Percentiles rank a stretch among this genome's conserved stretches.
Evolutionary conservation across 1,139 yeast genomes (phyloP).

Genomic region (Suhomyces bolitotheri): DNA sequence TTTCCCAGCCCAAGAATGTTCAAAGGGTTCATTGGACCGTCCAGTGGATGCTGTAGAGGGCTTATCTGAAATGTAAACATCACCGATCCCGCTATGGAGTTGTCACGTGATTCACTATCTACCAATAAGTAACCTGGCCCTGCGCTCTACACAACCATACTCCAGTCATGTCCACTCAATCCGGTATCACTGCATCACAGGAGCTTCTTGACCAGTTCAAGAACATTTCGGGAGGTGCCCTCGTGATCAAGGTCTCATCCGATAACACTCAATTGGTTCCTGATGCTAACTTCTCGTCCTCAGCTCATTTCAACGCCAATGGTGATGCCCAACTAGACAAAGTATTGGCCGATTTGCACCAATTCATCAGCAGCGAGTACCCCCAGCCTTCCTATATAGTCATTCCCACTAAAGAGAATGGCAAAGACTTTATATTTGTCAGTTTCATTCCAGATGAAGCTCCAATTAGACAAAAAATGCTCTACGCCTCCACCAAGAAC

Average conservation of each 20-base stretch:
- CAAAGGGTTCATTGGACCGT: slow-evolving; percentile 8
- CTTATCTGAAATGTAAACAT: slow-evolving; percentile 11
- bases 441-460: slow-evolving; percentile 88
- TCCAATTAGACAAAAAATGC: slow-evolving; percentile 82
- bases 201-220: slow-evolving; percentile 39
- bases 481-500: slow-evolving; percentile 87
- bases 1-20: slow-evolving; percentile 7
- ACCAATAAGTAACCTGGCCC: too few species aligned
- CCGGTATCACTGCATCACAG: slow-evolving; percentile 61
- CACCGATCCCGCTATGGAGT: neutral
- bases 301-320: neutral
- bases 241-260: slow-evolving; percentile 42
- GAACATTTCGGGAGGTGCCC: slow-evolving; percentile 23
- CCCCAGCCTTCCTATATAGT: slow-evolving; percentile 64
- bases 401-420: slow-evolving; percentile 38
- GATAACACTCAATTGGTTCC: slow-evolving; percentile 51
- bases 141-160: neutral
- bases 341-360: slow-evolving; percentile 39
- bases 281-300: slow-evolving; percentile 18
- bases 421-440: slow-evolving; percentile 53
- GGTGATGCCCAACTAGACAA: slow-evolving; percentile 27
- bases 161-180: slow-evolving; percentile 74
- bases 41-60: neutral
- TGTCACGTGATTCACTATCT: neutral
- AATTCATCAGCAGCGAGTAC: slow-evolving; percentile 35